A percentile compares a stretch with the other conserved stretches of the same genome.
phyloP scores from a whole-genome alignment of 768 basidiomycete genomes.

The Chalciporus piperatus region DNA sequence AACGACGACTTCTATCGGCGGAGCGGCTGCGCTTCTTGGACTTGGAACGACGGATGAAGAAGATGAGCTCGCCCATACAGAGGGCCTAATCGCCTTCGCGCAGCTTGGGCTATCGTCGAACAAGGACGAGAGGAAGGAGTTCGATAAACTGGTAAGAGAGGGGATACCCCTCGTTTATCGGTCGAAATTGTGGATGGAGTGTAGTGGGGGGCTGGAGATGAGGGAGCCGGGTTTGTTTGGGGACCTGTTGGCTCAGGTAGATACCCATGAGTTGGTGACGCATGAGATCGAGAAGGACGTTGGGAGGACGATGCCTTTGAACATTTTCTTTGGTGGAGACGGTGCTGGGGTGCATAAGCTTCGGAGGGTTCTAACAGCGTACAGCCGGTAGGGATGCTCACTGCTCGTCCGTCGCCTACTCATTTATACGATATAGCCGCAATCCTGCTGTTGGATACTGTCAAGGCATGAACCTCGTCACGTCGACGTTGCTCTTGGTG shows the following conservation, averaged over 20 bases:
- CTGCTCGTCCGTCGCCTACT: background rate
- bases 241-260: conserved; percentile 65
- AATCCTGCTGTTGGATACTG: conserved; percentile 93
- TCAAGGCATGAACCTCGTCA: conserved; percentile 94
- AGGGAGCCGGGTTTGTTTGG: conserved; percentile 87
- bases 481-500: conserved; percentile 89
- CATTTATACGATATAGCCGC: conserved; percentile 49
- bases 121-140: conserved; percentile 71
- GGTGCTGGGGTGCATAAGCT: conserved; percentile 93
- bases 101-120: conserved; percentile 77
- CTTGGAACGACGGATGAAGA: conserved; percentile 60
- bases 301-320: conserved; percentile 86
- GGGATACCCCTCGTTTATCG: conserved; percentile 89
- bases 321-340: conserved; percentile 96
- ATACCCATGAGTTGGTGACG: conserved; percentile 46
- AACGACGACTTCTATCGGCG: conserved; percentile 30
- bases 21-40: conserved; percentile 67
- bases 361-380: conserved; percentile 84
- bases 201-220: conserved; percentile 89
- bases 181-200: conserved; percentile 91
- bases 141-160: conserved; percentile 72
- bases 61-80: conserved; percentile 77
- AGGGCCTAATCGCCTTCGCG: conserved; percentile 87
- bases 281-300: conserved; percentile 97
- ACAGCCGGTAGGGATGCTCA: conserved; percentile 67